These are phyloP conservation scores for Mycena capillaripes DNA, from an alignment of 768 basidiomycete species.

Conservation along the genomic window DNA sequence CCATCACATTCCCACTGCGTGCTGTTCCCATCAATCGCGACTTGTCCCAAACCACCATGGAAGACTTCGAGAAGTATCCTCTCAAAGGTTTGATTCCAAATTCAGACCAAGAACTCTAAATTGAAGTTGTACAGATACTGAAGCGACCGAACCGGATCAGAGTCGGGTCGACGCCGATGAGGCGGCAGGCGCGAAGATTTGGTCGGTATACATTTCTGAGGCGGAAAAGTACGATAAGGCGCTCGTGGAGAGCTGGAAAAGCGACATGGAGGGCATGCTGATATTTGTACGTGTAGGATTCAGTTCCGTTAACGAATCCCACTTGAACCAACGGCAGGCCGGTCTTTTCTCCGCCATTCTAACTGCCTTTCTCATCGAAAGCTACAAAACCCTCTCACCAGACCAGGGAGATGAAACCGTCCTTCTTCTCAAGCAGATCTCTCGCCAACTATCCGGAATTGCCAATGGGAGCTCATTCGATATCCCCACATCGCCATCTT, in stretches of 20 bases:
- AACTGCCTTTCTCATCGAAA: background rate
- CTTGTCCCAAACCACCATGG: too few relatives aligned
- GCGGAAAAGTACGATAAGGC: background rate
- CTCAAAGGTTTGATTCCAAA: too few relatives aligned
- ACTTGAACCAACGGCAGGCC: background rate
- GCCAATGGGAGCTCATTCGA: background rate
- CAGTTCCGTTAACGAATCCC: too few relatives aligned
- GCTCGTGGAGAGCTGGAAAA: background rate
- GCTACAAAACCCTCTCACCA: background rate
- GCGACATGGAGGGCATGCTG: background rate
- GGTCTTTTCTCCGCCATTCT: background rate
- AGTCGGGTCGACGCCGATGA: too few relatives aligned
- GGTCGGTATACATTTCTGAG: background rate
- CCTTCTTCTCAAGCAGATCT: background rate
- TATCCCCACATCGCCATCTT: background rate
- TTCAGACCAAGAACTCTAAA: too few relatives aligned
- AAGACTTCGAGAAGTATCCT: too few relatives aligned
- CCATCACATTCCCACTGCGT: too few relatives aligned
- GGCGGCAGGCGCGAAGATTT: background rate
- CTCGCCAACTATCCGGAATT: background rate
- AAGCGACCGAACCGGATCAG: too few relatives aligned
- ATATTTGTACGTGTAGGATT: background rate
- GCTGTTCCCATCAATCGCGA: too few relatives aligned
- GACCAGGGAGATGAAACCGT: background rate
- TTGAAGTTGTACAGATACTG: too few relatives aligned